Evolutionary conservation across 2,329 filamentous ascomycete species (phyloP).

Genomic region (Fusarium ambrosium): DNA sequence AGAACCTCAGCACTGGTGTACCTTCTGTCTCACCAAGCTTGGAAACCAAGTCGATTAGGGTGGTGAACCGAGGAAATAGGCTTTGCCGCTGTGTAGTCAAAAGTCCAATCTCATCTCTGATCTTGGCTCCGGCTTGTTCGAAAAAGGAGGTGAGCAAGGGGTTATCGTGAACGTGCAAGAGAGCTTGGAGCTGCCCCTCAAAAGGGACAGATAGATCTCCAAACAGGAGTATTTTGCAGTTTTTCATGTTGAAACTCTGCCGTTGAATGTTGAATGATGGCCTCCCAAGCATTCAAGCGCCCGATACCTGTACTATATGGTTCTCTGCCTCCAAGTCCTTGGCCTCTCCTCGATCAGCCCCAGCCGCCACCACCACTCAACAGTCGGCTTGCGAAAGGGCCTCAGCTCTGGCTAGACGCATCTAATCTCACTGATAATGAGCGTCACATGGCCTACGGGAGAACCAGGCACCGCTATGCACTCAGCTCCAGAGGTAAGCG

Average conservation of each 20-base stretch:
- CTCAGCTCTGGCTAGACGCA: neutral
- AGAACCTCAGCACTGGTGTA: constrained; percentile 38
- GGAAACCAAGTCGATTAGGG: constrained; percentile 44
- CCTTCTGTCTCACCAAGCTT: constrained; percentile 37
- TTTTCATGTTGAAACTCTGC: constrained; percentile 15
- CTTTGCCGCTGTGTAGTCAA: constrained; percentile 28
- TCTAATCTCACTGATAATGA: neutral
- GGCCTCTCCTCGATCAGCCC: neutral
- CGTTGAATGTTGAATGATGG: constrained; percentile 10
- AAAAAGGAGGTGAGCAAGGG: constrained; percentile 42
- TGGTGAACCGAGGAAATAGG: constrained; percentile 47
- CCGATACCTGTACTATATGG: constrained; percentile 19
- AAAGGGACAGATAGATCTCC: constrained; percentile 44
- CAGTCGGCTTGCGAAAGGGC: neutral
- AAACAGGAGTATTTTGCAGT: constrained; percentile 37
- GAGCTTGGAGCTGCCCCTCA: constrained; percentile 34
- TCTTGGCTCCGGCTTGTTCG: constrained; percentile 37
- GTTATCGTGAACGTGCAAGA: constrained; percentile 43
- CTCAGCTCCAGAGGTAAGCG: constrained; percentile 2
- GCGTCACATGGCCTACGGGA: neutral
- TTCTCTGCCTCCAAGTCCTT: neutral
- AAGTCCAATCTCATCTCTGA: constrained; percentile 41
- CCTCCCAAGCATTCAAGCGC: neutral
- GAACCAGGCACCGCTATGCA: neutral
- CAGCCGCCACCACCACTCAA: neutral